A percentile compares a stretch with the other conserved stretches of the same genome.
Conservation (phyloP, 2,329 filamentous ascomycete genomes). For the Claviceps sp. region DNA sequence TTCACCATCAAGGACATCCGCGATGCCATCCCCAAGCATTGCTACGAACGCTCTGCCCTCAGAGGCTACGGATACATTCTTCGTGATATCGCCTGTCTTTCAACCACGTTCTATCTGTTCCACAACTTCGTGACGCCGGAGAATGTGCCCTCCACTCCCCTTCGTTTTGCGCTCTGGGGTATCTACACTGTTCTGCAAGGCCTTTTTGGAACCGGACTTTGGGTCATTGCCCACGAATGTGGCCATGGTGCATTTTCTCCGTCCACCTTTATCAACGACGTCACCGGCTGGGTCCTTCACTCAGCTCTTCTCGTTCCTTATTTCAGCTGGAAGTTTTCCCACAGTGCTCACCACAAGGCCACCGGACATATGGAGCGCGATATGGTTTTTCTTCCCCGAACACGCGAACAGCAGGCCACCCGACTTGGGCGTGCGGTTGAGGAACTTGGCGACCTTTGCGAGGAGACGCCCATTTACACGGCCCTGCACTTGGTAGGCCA, state of each 20-base stretch:
- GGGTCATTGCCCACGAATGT: slow-evolving; percentile 96
- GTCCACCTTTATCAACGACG: slow-evolving; percentile 83
- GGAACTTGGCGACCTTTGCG: slow-evolving; percentile 76
- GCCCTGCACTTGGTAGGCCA: slow-evolving; percentile 61
- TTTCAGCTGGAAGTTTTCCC: slow-evolving; percentile 98
- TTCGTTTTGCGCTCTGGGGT: slow-evolving; percentile 51
- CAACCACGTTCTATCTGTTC: slow-evolving; percentile 71
- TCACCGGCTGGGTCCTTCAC: slow-evolving; percentile 84
- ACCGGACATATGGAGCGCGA: slow-evolving; percentile 95
- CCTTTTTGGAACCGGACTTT: slow-evolving; percentile 83
- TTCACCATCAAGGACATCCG: slow-evolving; percentile 97
- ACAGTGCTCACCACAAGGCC: slow-evolving; percentile 99
- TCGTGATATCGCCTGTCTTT: slow-evolving; percentile 63
- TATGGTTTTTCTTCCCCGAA: slow-evolving; percentile 98
- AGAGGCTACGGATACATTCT: slow-evolving; percentile 70
- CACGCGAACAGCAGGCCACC: slow-evolving; percentile 65
- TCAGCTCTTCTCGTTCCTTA: slow-evolving; percentile 85
- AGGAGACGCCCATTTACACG: slow-evolving; percentile 86
- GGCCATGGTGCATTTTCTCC: slow-evolving; percentile 93
- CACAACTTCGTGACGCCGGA: slow-evolving; percentile 83
- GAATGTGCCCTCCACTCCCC: slow-evolving; percentile 55
- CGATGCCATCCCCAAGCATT: slow-evolving; percentile 94
- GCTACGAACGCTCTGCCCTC: slow-evolving; percentile 74
- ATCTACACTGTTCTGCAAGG: slow-evolving; percentile 72
- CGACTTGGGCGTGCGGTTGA: slow-evolving; percentile 62